Base-by-base conservation (phyloP, 2,329 filamentous ascomycete species). In the Xylariaceae sp. region DNA sequence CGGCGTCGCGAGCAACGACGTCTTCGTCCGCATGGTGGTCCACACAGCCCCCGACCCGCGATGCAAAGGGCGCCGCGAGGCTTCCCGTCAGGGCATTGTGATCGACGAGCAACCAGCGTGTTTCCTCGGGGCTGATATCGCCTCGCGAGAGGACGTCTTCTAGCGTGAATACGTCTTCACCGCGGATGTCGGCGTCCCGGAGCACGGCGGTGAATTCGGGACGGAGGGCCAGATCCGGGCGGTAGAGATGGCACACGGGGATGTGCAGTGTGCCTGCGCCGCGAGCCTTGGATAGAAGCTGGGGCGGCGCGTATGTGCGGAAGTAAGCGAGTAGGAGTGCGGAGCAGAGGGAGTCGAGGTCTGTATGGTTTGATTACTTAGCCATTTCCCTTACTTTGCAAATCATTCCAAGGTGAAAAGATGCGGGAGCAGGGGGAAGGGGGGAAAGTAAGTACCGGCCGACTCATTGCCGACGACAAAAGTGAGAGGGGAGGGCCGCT, bases 11-110 rank as follows among this genome's bases (percentile, higher is more conserved):
- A 0, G 72, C 70, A 0, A 90, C 73, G 5, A 67, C 72, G 4
- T 74, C 69, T 65, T 94, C 89, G 58, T 94, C 88, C 0, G 80
- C 84, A 67, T 94, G 89, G 70, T 94, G 89, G 70, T 94, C 89
- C 51, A 94, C 80, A 60, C 85, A 85, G 3, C 85, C 87, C 3
- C 76, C 71, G 0, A 91, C 79, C 6, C 74, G 72, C 3, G 66
- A 57, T 0, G 72, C 71, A 64, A 83, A 88, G 12, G 74, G 69
- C 39, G 68, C 70, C 12, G 76, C 80, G 12, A 92, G 73, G 11
- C 71, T 64, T 0, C 87, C 87, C 4, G 86, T 85, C 47, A 89
- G 74, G 0, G 75, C 78, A 67, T 94, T 94, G 74, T 94, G 89
- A 71, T 94, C 89, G 3, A 94, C 87, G 1, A 94, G 74, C 19